Evolutionary conservation across 179 eudicot genomes (phyloP).

Genomic region (Vitellaria paradoxa): DNA sequence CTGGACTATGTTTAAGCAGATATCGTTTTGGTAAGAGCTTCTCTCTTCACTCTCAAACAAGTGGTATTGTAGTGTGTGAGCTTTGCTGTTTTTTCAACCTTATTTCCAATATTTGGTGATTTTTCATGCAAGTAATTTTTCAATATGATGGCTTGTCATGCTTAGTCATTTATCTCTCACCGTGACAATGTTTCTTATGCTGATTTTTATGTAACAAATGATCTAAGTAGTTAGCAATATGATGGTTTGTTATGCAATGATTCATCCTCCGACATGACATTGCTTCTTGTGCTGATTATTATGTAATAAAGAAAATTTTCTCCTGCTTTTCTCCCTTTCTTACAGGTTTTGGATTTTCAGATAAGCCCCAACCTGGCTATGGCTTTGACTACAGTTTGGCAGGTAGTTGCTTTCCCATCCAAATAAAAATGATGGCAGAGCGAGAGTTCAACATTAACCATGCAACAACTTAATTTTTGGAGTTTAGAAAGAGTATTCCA

Average conservation of each 20-base stretch:
- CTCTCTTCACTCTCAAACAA: background rate
- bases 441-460: background rate
- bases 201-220: background rate
- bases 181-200: background rate
- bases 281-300: background rate
- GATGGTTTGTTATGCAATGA: background rate
- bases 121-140: background rate
- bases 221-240: background rate
- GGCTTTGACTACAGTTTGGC: slow-evolving; percentile 96
- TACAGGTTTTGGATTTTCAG: slow-evolving; percentile 98
- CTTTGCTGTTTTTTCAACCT: background rate
- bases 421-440: background rate
- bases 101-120: background rate
- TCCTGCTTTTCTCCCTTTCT: slow-evolving; percentile 13
- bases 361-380: slow-evolving; percentile 87
- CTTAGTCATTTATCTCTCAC: background rate
- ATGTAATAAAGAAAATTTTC: background rate
- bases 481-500: background rate
- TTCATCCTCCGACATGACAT: background rate
- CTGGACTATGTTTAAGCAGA: background rate
- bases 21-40: no score
- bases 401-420: slow-evolving; percentile 42
- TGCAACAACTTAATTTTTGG: background rate
- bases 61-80: background rate
- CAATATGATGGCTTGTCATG: background rate